Conservation (phyloP, 2,329 filamentous ascomycete genomes). For the Fusarium illudens region DNA sequence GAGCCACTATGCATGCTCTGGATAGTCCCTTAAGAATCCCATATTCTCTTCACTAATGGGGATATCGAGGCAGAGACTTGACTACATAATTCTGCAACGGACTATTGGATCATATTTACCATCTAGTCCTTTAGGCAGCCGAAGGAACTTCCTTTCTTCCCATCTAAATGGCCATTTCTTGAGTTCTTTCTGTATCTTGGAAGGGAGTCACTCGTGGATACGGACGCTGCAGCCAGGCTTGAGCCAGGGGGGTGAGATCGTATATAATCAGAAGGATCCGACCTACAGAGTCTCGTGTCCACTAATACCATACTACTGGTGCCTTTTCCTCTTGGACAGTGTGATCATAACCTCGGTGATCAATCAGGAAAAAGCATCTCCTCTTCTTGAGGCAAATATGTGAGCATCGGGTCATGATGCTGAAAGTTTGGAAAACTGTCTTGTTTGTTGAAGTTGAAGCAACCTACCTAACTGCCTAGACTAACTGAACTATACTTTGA, state of each 20-base stretch:
- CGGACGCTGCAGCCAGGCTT: neutral
- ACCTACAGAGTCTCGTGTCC: slow-evolving; percentile 30
- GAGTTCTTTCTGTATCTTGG: slow-evolving; percentile 15
- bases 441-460: no score
- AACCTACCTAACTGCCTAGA: no score
- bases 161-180: slow-evolving; percentile 23
- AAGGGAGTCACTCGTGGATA: slow-evolving; percentile 6
- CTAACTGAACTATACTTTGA: no score
- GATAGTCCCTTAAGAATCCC: slow-evolving; percentile 15
- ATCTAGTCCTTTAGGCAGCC: slow-evolving; percentile 4
- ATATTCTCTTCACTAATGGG: neutral
- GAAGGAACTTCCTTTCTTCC: slow-evolving; percentile 17
- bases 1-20: slow-evolving; percentile 17
- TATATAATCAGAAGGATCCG: neutral
- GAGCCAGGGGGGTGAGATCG: neutral
- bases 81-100: slow-evolving; percentile 3
- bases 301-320: slow-evolving; percentile 24
- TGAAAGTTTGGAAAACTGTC: no score
- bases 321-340: slow-evolving; percentile 11
- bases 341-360: slow-evolving; percentile 24
- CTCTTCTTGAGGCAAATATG: slow-evolving; percentile 14
- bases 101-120: slow-evolving; percentile 3
- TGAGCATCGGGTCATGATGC: no score
- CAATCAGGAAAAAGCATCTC: slow-evolving; percentile 26
- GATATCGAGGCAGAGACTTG: neutral